Evolutionary conservation across 169 alveolate genomes (phyloP).

Genomic region (Plasmodium knowlesi): DNA sequence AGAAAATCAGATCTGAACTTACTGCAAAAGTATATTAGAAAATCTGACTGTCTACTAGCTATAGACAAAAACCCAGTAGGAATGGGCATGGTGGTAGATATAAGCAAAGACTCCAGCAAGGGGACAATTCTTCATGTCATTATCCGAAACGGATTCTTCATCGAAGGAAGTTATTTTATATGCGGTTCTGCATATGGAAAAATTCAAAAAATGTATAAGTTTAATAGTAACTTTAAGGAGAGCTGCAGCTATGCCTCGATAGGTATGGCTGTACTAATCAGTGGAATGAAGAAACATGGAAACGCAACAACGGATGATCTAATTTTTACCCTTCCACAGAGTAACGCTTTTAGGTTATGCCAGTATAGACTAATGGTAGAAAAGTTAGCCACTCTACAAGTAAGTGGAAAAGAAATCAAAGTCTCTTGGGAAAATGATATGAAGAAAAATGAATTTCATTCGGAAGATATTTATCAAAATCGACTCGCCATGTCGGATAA

Average conservation of each 20-base stretch:
- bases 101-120: constrained; percentile 77
- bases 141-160: constrained; percentile 81
- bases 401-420: constrained; percentile 80
- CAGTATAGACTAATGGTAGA: constrained; percentile 83
- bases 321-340: constrained; percentile 82
- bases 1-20: constrained; percentile 6
- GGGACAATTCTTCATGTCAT: constrained; percentile 81
- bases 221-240: constrained; percentile 69
- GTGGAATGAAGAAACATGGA: constrained; percentile 79
- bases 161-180: constrained; percentile 85
- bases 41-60: constrained; percentile 81
- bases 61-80: constrained; percentile 79
- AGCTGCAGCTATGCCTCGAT: constrained; percentile 76
- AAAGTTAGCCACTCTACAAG: constrained; percentile 78
- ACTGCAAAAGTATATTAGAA: constrained; percentile 78
- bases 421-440: constrained; percentile 83
- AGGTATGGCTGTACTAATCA: constrained; percentile 81
- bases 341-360: constrained; percentile 83
- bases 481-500: constrained; percentile 72
- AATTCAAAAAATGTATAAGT: constrained; percentile 79
- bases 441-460: constrained; percentile 69
- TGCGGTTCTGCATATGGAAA: constrained; percentile 86
- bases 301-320: constrained; percentile 84
- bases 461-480: constrained; percentile 46
- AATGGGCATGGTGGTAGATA: constrained; percentile 81